phyloP scores from a whole-genome alignment of 1,139 yeast species.

The Lodderomyces jiufengensis region DNA sequence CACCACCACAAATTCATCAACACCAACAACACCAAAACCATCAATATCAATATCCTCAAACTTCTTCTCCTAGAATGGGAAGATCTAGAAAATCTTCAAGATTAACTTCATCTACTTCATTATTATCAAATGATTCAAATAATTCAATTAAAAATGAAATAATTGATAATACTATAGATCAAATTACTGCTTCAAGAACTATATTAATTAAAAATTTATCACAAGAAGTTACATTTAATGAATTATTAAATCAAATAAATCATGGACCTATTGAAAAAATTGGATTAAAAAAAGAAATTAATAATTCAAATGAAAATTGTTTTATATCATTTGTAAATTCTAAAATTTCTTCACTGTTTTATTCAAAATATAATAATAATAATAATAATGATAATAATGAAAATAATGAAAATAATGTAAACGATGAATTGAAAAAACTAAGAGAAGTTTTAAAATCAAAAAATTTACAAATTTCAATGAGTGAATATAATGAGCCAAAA shows the following conservation, averaged over 20 bases:
- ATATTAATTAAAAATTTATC: slow-evolving; percentile 32
- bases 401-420: no score
- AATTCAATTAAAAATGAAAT: not conserved
- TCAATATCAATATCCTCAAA: slow-evolving; percentile 6
- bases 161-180: slow-evolving; percentile 7
- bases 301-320: slow-evolving; percentile 24
- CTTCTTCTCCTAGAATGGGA: slow-evolving; percentile 3
- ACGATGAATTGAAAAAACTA: slow-evolving; percentile 27
- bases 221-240: slow-evolving; percentile 25
- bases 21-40: slow-evolving; percentile 3
- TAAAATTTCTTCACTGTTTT: slow-evolving; percentile 32
- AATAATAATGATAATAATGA: no score
- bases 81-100: no score
- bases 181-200: slow-evolving; percentile 28
- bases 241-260: slow-evolving; percentile 34
- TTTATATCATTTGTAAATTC: slow-evolving; percentile 40
- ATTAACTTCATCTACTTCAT: no score
- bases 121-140: no score
- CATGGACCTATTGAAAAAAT: slow-evolving; percentile 45
- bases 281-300: not conserved
- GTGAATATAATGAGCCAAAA: slow-evolving; percentile 18
- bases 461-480: slow-evolving; percentile 29
- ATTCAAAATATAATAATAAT: slow-evolving; percentile 34
- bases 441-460: slow-evolving; percentile 27
- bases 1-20: not conserved